phyloP scores from a whole-genome alignment of 495 filamentous ascomycete species.

The Ascobolus immersus region DNA sequence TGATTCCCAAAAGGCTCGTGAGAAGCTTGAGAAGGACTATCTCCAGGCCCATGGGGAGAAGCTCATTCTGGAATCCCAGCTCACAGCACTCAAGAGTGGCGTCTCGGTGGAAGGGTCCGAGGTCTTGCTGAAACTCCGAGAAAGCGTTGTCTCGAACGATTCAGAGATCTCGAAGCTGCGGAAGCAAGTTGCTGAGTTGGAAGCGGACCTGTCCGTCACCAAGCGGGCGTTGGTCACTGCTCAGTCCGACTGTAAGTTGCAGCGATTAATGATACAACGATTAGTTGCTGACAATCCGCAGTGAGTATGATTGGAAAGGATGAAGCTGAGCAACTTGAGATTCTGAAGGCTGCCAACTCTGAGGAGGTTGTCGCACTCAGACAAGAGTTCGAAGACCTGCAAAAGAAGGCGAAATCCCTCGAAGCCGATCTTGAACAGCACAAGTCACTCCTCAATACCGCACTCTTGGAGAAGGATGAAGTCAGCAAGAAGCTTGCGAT shows the following conservation, averaged over 20 bases:
- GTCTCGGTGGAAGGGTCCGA: conserved; percentile 16
- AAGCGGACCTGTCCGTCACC: conserved; percentile 12
- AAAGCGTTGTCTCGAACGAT: conserved; percentile 13
- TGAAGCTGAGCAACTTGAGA: conserved; percentile 24
- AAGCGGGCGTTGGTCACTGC: conserved; percentile 15
- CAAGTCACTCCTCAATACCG: conserved; percentile 18
- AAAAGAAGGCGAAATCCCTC: conserved; percentile 15
- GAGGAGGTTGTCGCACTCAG: conserved; percentile 23
- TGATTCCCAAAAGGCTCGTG: conserved; percentile 12
- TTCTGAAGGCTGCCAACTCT: conserved; percentile 23
- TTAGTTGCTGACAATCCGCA: conserved; percentile 8
- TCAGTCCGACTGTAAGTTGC: conserved; percentile 16
- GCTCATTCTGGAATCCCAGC: conserved; percentile 16
- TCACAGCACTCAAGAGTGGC: conserved; percentile 13
- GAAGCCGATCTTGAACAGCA: conserved; percentile 19
- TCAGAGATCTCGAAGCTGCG: conserved; percentile 12
- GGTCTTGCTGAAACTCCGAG: conserved; percentile 16
- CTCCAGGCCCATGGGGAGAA: conserved; percentile 14
- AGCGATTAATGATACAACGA: conserved; percentile 6
- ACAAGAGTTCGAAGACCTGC: conserved; percentile 19
- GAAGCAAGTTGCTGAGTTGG: conserved; percentile 11
- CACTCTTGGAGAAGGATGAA: conserved; percentile 18
- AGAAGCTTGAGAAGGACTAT: conserved; percentile 16
- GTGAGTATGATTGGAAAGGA: conserved; percentile 25
- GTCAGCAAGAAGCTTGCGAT: conserved; percentile 13